Base-by-base conservation (phyloP, 169 alveolate species). In the Plasmodium fragile region DNA sequence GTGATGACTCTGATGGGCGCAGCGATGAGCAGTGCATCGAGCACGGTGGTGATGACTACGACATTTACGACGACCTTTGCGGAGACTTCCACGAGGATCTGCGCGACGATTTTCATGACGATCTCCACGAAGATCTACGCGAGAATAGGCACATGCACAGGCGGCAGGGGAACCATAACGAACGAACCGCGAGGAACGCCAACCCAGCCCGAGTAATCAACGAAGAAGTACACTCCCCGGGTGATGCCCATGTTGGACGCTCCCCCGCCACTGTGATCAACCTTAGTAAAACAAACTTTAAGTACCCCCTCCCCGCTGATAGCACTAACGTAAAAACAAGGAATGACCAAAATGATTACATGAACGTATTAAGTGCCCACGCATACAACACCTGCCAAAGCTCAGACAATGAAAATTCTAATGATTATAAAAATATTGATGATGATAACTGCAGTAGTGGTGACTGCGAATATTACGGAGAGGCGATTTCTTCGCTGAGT, bases 281-380 rank as follows among this genome's bases (percentile, higher is more conserved):
- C 32, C 78, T 28, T 49, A 55, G 78, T 87, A 87, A 87, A 25
- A 87, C 25, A 59, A 87, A 84, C n/a, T 3, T 59, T 36, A 87
- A 87, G 49, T 80, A 77, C 25, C 69, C 78, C 80, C 81, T 87
- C 49, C 73, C 59, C 70, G 53, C 69, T 30, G 84, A 89, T 11
- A 84, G 75, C 16, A 65, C 11, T 4, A 16, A 65, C n/a, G 28
- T 59, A 49, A 71, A 87, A 55, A 75, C 45, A 36, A 39, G 93
- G 89, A 53, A 59, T 77, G 70, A 87, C 28, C 45, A 77, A 5
- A 87, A 71, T 77, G 25, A 70, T 34, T 5, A 0, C 11, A 49
- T 41, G 25, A 49, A 18, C 10, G n/a, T 28, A 22, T 65, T 22
- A 65, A 65, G 36, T 5, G 75, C 13, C 30, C 0, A 28, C 36